Percentiles rank a stretch among this genome's conserved stretches.
phyloP scores from a whole-genome alignment of 2,329 filamentous ascomycete species.

The Fusarium pilosicola region DNA sequence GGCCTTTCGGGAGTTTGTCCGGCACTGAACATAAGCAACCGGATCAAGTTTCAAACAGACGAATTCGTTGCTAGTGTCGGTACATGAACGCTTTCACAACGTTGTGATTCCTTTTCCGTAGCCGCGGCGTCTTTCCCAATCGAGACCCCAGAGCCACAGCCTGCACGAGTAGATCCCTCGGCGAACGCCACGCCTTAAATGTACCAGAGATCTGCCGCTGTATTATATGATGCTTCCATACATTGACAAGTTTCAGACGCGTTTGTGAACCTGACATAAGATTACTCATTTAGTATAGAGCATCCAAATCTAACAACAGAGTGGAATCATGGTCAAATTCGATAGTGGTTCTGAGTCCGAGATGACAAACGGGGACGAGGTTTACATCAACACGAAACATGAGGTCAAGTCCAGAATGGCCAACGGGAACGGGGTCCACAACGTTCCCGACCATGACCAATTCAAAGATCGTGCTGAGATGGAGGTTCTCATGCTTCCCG shows the following conservation, averaged over 20 bases:
- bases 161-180: no score
- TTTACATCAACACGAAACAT: neutral
- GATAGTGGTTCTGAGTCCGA: neutral
- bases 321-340: neutral
- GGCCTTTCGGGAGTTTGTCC: neutral
- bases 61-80: neutral
- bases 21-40: neutral
- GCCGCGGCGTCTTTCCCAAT: neutral
- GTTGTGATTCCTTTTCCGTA: neutral
- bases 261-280: rapidly evolving
- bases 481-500: neutral
- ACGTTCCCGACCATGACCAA: neutral
- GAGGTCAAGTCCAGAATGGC: neutral
- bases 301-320: neutral
- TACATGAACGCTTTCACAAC: neutral
- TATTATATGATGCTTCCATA: neutral
- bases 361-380: neutral
- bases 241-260: neutral
- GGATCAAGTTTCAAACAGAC: neutral
- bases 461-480: neutral
- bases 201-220: neutral
- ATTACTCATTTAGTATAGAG: neutral
- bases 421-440: neutral
- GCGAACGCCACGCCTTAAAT: neutral
- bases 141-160: neutral